Evolutionary conservation across 257 asterid species (phyloP).

Genomic region (Primulina huaijiensis): DNA sequence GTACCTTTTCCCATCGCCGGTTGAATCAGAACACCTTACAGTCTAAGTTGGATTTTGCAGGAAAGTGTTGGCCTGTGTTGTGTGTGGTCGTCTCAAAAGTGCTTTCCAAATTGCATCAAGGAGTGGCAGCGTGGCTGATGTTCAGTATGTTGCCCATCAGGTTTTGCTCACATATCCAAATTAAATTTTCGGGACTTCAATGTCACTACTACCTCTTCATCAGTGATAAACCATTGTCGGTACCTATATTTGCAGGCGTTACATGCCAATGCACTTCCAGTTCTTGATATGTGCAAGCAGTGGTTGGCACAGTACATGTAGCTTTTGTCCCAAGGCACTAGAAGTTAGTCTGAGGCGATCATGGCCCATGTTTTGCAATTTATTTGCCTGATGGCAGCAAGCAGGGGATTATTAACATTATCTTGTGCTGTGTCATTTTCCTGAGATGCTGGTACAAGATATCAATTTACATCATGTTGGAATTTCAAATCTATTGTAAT

Average conservation of each 20-base stretch:
- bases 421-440: conserved; percentile 9
- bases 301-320: conserved; percentile 96
- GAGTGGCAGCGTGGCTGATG: conserved; percentile 99
- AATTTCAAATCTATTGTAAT: conserved; percentile 6
- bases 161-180: conserved; percentile 36
- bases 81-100: conserved; percentile 94
- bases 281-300: conserved; percentile 97
- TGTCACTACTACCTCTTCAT: conserved; percentile 1
- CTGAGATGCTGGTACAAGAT: conserved; percentile 17
- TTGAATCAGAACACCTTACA: conserved; percentile 26
- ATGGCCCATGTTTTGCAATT: conserved; percentile 12
- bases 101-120: conserved; percentile 97
- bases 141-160: conserved; percentile 98
- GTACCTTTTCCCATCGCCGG: conserved; percentile 1
- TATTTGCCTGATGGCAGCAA: conserved; percentile 13
- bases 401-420: conserved; percentile 4
- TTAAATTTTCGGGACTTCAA: neutral
- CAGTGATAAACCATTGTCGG: conserved; percentile 7
- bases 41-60: conserved; percentile 44
- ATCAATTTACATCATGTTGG: conserved; percentile 17
- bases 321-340: conserved; percentile 22
- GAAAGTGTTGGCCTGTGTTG: conserved; percentile 97
- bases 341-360: conserved; percentile 27
- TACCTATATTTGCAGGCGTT: conserved; percentile 59
- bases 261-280: conserved; percentile 97